These are phyloP conservation scores for Poa pratensis DNA, from an alignment of 176 grass and related monocot genomes.

Conservation along the genomic window DNA sequence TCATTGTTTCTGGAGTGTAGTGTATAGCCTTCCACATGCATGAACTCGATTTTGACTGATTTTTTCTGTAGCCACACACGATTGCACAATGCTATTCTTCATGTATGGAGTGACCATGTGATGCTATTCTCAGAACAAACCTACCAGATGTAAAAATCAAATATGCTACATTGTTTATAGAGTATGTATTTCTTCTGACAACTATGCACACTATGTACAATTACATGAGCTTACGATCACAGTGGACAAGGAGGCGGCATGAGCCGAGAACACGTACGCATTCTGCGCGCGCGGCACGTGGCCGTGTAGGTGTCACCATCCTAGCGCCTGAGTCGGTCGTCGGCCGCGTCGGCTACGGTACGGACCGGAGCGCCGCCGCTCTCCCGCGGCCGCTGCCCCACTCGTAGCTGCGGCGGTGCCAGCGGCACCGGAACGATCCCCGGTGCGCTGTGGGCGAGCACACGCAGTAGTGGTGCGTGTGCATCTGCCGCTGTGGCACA, in stretches of 20 bases:
- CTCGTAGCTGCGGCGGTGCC: conserved; percentile 53
- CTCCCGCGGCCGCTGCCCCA: conserved; percentile 42
- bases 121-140: conserved; percentile 33
- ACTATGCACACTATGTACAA: conserved; percentile 14
- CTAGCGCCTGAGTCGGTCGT: background rate
- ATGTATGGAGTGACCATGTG: conserved; percentile 12
- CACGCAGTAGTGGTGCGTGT: conserved; percentile 47
- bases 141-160: background rate
- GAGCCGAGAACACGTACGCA: background rate
- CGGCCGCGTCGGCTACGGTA: background rate
- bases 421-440: conserved; percentile 74
- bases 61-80: background rate
- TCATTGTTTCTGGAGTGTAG: background rate
- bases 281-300: background rate
- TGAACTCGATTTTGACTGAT: conserved; percentile 4
- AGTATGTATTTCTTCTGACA: background rate
- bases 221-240: background rate
- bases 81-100: conserved; percentile 31
- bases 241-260: background rate
- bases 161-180: background rate
- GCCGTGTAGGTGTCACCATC: conserved; percentile 1
- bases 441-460: conserved; percentile 66
- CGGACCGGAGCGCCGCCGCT: background rate
- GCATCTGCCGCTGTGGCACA: background rate
- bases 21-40: background rate